Conservation (phyloP, 164 flowering plant species). For the Liquidambar formosana region DNA sequence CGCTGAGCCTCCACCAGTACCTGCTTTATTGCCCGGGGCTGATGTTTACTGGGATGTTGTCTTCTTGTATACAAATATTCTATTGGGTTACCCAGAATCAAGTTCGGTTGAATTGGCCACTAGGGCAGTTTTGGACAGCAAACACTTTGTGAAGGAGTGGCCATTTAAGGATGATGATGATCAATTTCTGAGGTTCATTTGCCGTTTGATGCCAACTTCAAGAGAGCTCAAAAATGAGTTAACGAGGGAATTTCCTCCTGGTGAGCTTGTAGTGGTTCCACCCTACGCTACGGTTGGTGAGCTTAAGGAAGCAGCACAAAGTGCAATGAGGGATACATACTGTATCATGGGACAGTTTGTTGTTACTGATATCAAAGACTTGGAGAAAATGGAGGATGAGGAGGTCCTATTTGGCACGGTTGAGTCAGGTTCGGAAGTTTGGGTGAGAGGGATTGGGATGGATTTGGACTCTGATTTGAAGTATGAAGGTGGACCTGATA, state of each 20-base stretch:
- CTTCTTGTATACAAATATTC: conserved; percentile 42
- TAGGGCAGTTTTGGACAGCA: conserved; percentile 54
- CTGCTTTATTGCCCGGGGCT: conserved; percentile 20
- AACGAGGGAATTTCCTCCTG: conserved; percentile 22
- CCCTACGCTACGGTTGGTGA: conserved; percentile 64
- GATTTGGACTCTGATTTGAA: conserved; percentile 32
- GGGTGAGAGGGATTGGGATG: conserved; percentile 57
- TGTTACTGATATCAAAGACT: conserved; percentile 48
- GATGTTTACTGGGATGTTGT: conserved; percentile 57
- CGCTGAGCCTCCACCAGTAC: neutral
- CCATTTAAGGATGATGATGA: conserved; percentile 61
- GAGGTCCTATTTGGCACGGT: conserved; percentile 55
- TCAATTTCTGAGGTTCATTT: conserved; percentile 49
- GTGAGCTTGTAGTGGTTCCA: conserved; percentile 64
- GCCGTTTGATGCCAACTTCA: conserved; percentile 36
- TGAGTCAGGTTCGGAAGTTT: conserved; percentile 55
- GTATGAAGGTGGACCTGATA: conserved; percentile 64
- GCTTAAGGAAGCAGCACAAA: conserved; percentile 50
- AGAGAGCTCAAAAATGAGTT: conserved; percentile 21
- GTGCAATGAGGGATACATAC: conserved; percentile 73
- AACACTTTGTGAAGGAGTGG: conserved; percentile 78
- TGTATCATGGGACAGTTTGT: conserved; percentile 43
- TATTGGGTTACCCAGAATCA: conserved; percentile 42
- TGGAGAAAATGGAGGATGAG: conserved; percentile 40
- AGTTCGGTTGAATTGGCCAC: conserved; percentile 36